Percentiles rank a stretch among this genome's conserved stretches.
These are phyloP conservation scores for Hypoxylon sp. DNA, from an alignment of 2,329 filamentous ascomycete genomes.

Conservation along the genomic window DNA sequence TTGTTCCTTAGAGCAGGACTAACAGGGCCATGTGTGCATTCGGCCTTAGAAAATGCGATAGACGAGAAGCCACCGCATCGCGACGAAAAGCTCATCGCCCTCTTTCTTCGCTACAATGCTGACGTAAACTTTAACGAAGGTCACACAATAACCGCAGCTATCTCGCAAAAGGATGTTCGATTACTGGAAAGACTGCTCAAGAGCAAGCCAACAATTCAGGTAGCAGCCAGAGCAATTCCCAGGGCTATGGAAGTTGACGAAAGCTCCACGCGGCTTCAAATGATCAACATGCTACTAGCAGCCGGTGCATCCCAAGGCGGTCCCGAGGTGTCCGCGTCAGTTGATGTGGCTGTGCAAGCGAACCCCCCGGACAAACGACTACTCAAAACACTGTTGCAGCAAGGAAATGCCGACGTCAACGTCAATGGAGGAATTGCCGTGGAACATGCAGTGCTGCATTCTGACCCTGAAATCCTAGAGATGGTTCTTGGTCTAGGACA, in stretches of 20 bases:
- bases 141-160: conserved; percentile 63
- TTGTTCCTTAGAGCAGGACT: conserved; percentile 66
- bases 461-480: conserved; percentile 65
- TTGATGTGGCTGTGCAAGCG: conserved; percentile 60
- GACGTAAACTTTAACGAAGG: conserved; percentile 70
- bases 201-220: conserved; percentile 63
- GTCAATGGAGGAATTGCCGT: conserved; percentile 62
- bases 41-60: conserved; percentile 67
- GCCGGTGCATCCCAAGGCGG: conserved; percentile 62
- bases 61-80: conserved; percentile 62
- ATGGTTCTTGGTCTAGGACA: conserved; percentile 63
- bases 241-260: conserved; percentile 64
- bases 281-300: conserved; percentile 63
- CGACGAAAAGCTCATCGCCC: conserved; percentile 66
- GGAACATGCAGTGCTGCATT: conserved; percentile 57
- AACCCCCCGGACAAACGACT: conserved; percentile 66
- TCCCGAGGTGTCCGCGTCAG: conserved; percentile 60
- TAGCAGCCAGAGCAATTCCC: conserved; percentile 63
- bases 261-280: conserved; percentile 60
- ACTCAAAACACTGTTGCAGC: conserved; percentile 63
- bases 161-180: conserved; percentile 63
- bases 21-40: conserved; percentile 62
- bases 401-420: conserved; percentile 69
- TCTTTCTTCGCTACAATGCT: conserved; percentile 66
- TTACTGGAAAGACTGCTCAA: conserved; percentile 63